Conservation (phyloP, 129 eudicot species). For the Apium graveolens region DNA sequence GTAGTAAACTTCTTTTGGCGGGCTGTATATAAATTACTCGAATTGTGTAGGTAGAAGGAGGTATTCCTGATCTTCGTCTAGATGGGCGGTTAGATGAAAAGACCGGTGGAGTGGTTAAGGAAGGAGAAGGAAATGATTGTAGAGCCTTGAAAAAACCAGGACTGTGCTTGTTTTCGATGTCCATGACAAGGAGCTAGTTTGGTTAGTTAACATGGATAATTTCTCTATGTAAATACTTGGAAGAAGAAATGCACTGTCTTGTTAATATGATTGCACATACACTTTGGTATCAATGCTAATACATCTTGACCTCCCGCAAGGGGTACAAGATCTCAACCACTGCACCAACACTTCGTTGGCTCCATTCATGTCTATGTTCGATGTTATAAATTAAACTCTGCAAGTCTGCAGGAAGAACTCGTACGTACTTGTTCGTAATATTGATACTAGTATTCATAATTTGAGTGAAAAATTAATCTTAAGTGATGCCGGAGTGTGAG, state of each 20-base stretch:
- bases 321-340: too few relatives aligned
- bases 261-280: neutral
- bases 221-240: neutral
- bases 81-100: conserved; percentile 9
- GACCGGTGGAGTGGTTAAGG: neutral
- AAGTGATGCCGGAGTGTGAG: neutral
- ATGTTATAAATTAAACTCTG: neutral
- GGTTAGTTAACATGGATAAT: conserved; percentile 1
- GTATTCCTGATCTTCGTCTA: neutral
- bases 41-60: neutral
- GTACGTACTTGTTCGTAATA: neutral
- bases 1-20: too few relatives aligned
- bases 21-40: neutral
- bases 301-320: too few relatives aligned
- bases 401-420: neutral
- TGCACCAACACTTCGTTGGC: too few relatives aligned
- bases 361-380: too few relatives aligned
- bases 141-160: conserved; percentile 37
- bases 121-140: conserved; percentile 15
- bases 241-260: neutral
- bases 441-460: too few relatives aligned
- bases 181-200: conserved; percentile 35
- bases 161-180: conserved; percentile 52
- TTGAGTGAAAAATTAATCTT: neutral
- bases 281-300: neutral